Percentiles rank a stretch among this genome's conserved stretches.
phyloP scores from a whole-genome alignment of 768 basidiomycete species.

The Lactifluus pinguis region DNA sequence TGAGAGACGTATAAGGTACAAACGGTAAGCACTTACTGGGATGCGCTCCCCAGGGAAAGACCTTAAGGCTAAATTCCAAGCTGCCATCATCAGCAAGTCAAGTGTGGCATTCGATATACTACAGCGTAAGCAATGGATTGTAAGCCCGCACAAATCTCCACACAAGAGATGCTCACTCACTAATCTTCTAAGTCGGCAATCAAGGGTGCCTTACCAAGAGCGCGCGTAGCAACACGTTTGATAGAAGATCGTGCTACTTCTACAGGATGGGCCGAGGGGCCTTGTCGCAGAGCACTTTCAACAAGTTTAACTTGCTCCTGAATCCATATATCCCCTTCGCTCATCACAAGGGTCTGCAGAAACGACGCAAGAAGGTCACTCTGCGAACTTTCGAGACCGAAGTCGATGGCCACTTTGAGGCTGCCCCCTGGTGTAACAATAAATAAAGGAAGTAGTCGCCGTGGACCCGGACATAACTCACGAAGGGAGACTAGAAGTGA shows the following conservation, averaged over 20 bases:
- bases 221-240: conserved; percentile 77
- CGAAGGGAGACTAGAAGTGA: conserved; percentile 70
- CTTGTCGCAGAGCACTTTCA: conserved; percentile 58
- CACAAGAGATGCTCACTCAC: conserved; percentile 54
- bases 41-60: conserved; percentile 53
- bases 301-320: conserved; percentile 57
- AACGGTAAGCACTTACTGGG: conserved; percentile 45
- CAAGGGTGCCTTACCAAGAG: conserved; percentile 65
- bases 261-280: conserved; percentile 66
- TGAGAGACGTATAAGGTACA: neutral
- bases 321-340: conserved; percentile 92
- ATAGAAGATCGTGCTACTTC: conserved; percentile 66
- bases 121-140: neutral
- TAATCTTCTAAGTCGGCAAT: conserved; percentile 88
- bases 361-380: conserved; percentile 86
- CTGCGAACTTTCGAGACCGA: conserved; percentile 71
- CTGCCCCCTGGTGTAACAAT: conserved; percentile 46
- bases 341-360: conserved; percentile 93
- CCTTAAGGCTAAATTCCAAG: conserved; percentile 63
- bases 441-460: neutral
- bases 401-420: conserved; percentile 87
- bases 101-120: conserved; percentile 86
- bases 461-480: conserved; percentile 28
- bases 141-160: neutral
- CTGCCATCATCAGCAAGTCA: conserved; percentile 74